Evolutionary conservation across 805 yeast genomes (phyloP), one percentile per base, ranked within the genome.

Genomic region (Nadsonia fulvescens): DNA sequence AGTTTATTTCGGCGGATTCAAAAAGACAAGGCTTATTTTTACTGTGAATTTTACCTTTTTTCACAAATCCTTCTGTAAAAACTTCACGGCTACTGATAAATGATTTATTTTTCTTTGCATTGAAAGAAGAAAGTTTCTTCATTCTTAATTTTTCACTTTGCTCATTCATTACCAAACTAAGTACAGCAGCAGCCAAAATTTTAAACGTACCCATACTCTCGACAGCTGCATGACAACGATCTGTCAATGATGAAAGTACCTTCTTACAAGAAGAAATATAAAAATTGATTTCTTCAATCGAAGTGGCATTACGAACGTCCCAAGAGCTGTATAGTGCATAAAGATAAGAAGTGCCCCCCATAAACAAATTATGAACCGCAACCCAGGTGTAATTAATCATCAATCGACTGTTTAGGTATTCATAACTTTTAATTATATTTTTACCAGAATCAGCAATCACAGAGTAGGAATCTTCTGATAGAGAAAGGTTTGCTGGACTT

Each of bases 321-420:
- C 57, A 57, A 18, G 77, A 66, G 44, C 74, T 74, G 44, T 76
- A 81, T 8, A 79, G 57, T 1, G 82, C 64, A 43, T 76, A 81
- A 22, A 82, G 53, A 38, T 69, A 81, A 1, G 93, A 74, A 14
- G 86, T 74, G 1, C 92, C 91, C 0, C 93, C 83, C 75, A 77
- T 73, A 44, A 79, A 79, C 28, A 79, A 54, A 43, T 79, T 81
- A 46, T 81, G 92, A 3, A 79, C 83, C 0, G 91, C 89, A 2
- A 82, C 83, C 94, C 94, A 82, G 0, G 93, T 78, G 47, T 77
- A 82, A 46, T 79, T 79, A 32, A 81, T 61, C 24, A 65, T 56
- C 38, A 63, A 64, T 15, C 58, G 58, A n/a, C 54, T 46, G 37
- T 62, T 64, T 19, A 82, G 50, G 27, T 62, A 63, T 25, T 61